Evolutionary conservation across 257 asterid species (phyloP).

Genomic region (Scutellaria baicalensis): DNA sequence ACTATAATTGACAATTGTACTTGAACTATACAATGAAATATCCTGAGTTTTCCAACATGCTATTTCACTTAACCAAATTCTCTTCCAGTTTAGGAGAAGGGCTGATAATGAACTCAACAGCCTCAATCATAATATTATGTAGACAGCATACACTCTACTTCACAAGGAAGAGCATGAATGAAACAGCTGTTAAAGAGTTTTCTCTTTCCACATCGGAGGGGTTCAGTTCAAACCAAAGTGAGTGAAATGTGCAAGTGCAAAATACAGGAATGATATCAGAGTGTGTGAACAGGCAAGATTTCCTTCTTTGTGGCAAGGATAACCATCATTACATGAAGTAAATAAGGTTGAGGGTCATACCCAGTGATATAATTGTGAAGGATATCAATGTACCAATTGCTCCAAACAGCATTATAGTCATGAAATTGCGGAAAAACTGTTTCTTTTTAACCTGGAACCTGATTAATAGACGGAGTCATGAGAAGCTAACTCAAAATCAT

Average conservation of each 20-base stretch:
- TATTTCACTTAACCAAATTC: neutral
- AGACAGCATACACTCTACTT: neutral
- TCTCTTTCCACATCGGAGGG: neutral
- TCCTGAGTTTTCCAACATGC: neutral
- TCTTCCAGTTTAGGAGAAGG: constrained; percentile 3
- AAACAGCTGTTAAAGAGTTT: neutral
- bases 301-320: neutral
- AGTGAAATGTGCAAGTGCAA: neutral
- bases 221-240: constrained; percentile 9
- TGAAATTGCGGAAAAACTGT: constrained; percentile 91
- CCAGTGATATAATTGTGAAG: constrained; percentile 69
- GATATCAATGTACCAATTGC: constrained; percentile 94
- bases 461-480: constrained; percentile 23
- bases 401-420: constrained; percentile 81
- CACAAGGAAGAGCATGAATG: constrained; percentile 9
- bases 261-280: neutral
- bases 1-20: neutral
- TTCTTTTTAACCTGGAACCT: constrained; percentile 99
- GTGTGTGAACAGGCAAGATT: neutral
- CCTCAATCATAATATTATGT: neutral
- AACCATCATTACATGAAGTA: constrained; percentile 8
- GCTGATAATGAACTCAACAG: neutral
- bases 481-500: constrained; percentile 13
- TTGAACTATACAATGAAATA: neutral
- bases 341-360: constrained; percentile 36